A percentile compares a stretch with the other conserved stretches of the same genome.
Conservation (phyloP, 2,329 filamentous ascomycete genomes). For the Ceratocystis cacaofunesta region DNA sequence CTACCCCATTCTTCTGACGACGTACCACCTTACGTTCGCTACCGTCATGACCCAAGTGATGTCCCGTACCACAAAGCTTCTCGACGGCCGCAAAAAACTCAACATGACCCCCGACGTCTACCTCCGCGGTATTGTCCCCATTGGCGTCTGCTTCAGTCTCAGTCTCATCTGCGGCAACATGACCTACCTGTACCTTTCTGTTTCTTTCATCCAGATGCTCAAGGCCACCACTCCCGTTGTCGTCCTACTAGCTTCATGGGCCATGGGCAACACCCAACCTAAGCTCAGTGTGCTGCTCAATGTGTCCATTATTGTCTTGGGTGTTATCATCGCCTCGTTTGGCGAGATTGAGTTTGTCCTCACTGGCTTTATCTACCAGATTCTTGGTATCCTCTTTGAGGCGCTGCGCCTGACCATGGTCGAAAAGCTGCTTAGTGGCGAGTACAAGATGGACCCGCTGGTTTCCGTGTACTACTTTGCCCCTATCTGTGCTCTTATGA, state of each 20-base stretch:
- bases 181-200: slow-evolving; percentile 87
- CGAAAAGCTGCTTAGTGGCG: slow-evolving; percentile 63
- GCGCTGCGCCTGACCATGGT: slow-evolving; percentile 74
- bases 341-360: slow-evolving; percentile 90
- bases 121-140: slow-evolving; percentile 82
- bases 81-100: slow-evolving; percentile 88
- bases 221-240: slow-evolving; percentile 96
- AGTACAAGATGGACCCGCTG: slow-evolving; percentile 85
- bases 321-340: slow-evolving; percentile 85
- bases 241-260: slow-evolving; percentile 80
- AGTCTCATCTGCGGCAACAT: slow-evolving; percentile 93
- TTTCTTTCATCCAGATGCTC: slow-evolving; percentile 98
- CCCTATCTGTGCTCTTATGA: slow-evolving; percentile 70
- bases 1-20: slow-evolving; percentile 71
- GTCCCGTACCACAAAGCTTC: slow-evolving; percentile 72
- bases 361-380: slow-evolving; percentile 64
- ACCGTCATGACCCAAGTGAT: slow-evolving; percentile 89
- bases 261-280: slow-evolving; percentile 66
- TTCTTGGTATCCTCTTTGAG: slow-evolving; percentile 66
- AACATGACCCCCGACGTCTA: slow-evolving; percentile 96
- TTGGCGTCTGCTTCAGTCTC: slow-evolving; percentile 89
- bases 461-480: slow-evolving; percentile 86
- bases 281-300: slow-evolving; percentile 82
- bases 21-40: slow-evolving; percentile 89
- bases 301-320: slow-evolving; percentile 85